A percentile compares a stretch with the other conserved stretches of the same genome.
Evolutionary conservation across 345 rosid genomes (phyloP).

Genomic region (Ailanthus altissimus): DNA sequence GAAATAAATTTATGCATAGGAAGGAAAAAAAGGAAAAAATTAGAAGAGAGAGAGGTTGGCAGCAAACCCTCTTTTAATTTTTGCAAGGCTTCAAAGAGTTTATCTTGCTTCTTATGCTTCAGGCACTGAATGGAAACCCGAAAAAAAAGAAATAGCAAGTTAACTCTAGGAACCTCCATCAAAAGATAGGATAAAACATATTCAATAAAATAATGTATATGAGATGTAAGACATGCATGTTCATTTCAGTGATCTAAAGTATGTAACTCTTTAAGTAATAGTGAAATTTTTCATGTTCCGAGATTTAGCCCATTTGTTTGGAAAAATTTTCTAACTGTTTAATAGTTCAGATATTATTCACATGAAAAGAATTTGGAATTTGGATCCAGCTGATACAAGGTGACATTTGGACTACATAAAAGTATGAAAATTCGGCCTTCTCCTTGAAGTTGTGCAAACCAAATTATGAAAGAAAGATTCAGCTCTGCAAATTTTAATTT

Average conservation of each 20-base stretch:
- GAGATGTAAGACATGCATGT: neutral
- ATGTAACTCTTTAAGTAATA: neutral
- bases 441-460: neutral
- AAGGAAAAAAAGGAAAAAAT: neutral
- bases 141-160: neutral
- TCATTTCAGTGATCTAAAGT: neutral
- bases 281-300: neutral
- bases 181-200: neutral
- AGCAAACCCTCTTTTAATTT: slow-evolving; percentile 79
- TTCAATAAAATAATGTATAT: neutral
- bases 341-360: neutral
- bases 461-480: neutral
- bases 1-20: neutral
- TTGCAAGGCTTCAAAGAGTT: slow-evolving; percentile 69
- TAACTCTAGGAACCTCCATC: neutral
- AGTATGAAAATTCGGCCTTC: neutral
- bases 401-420: neutral
- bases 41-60: neutral
- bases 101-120: slow-evolving; percentile 49
- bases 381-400: neutral
- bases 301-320: neutral
- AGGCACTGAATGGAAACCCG: slow-evolving; percentile 45
- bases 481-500: neutral
- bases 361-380: neutral
- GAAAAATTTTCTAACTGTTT: neutral